These are phyloP conservation scores for Pythium plurisporium DNA, from an alignment of 352 stramenopile species.

Conservation along the genomic window DNA sequence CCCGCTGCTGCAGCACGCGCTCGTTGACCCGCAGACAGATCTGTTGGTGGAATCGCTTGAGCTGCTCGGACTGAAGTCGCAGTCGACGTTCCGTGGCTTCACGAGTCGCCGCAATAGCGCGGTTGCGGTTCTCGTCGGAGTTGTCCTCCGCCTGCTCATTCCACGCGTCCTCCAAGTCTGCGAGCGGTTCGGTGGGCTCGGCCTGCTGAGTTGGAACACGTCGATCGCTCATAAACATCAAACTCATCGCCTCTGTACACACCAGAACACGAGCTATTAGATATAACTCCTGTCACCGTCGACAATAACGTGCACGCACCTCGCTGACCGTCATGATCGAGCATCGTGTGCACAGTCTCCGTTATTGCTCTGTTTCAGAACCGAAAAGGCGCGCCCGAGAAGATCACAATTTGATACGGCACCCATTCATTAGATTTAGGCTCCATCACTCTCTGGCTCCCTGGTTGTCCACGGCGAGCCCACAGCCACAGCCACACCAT, in stretches of 20 bases:
- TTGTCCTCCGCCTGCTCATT: background rate
- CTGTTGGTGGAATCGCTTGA: conserved; percentile 57
- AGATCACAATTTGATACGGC: conserved; percentile 1
- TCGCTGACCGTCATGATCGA: background rate
- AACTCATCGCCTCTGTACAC: conserved; percentile 2
- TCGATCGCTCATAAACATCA: conserved; percentile 11
- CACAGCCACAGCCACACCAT: background rate
- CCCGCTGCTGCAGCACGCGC: conserved; percentile 34
- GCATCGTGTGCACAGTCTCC: conserved; percentile 1
- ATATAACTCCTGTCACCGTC: background rate
- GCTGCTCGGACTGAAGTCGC: conserved; percentile 31
- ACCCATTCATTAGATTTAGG: conserved; percentile 6
- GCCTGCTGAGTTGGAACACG: conserved; percentile 11
- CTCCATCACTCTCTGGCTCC: background rate
- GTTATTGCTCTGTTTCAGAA: background rate
- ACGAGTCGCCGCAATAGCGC: background rate
- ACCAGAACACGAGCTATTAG: background rate
- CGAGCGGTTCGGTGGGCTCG: conserved; percentile 15
- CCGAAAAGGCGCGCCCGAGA: background rate
- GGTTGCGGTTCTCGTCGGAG: background rate
- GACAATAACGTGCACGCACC: background rate
- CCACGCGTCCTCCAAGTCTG: conserved; percentile 10
- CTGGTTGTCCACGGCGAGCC: conserved; percentile 10
- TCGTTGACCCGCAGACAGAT: conserved; percentile 55
- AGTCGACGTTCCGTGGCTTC: conserved; percentile 26